Evolutionary conservation across 225 moss, liverwort and hornwort species (phyloP).

Genomic region (Sphagnum contortum): DNA sequence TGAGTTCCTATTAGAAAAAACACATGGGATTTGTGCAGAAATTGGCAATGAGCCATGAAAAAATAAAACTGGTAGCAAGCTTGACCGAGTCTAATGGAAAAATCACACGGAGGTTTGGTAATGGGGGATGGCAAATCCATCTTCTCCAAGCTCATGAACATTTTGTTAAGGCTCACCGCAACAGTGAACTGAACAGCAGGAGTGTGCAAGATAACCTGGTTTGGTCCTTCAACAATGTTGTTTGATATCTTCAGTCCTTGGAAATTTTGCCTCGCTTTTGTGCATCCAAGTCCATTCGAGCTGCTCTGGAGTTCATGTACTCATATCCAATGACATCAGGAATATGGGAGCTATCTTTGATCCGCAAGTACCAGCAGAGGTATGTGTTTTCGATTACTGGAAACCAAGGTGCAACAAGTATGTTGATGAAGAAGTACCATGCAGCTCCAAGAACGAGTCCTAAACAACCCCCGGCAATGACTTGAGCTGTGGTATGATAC

Average conservation of each 20-base stretch:
- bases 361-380: constrained; percentile 61
- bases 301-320: constrained; percentile 65
- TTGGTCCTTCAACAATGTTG: too few relatives aligned
- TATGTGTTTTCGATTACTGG: constrained; percentile 55
- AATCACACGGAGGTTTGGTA: too few relatives aligned
- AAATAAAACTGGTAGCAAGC: too few relatives aligned
- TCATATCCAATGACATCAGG: constrained; percentile 88
- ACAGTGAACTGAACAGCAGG: too few relatives aligned
- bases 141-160: too few relatives aligned
- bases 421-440: constrained; percentile 64
- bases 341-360: constrained; percentile 91
- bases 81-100: too few relatives aligned
- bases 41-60: too few relatives aligned
- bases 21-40: too few relatives aligned
- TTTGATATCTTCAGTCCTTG: constrained; percentile 6
- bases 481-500: constrained; percentile 71
- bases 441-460: constrained; percentile 52
- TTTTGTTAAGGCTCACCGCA: too few relatives aligned
- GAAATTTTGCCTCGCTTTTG: constrained; percentile 13
- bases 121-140: too few relatives aligned
- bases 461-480: constrained; percentile 62
- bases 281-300: constrained; percentile 25
- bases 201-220: too few relatives aligned
- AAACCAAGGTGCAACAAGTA: constrained; percentile 42
- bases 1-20: too few relatives aligned